Base-by-base conservation (phyloP, 805 yeast genomes). In the Hyphopichia homilentoma region DNA sequence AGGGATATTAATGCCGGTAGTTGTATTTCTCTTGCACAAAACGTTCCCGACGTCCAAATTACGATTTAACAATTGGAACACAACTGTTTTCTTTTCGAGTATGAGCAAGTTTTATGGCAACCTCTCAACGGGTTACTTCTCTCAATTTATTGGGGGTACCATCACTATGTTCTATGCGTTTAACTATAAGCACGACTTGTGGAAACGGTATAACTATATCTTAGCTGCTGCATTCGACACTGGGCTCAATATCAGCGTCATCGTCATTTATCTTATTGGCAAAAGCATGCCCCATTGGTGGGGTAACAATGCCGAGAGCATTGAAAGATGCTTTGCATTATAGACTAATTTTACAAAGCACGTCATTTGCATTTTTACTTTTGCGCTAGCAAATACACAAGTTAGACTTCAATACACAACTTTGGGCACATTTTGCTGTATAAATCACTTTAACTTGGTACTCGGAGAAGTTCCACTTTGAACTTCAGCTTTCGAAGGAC, bases 211-310 rank as follows among this genome's bases (percentile, higher is more conserved):
- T 43, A 68, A 68, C 33, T 68, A 68, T 40, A 62, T 68, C 16
- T 42, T 65, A n/a, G 73, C 73, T 2, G 74, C 74, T 4, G 72
- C 73, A 0, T 57, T 66, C 36, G 74, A 68, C 34, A 64, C 73
- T 0, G 74, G 73, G 3, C 64, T 57, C 47, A 68, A 68, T 35
- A 37, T 68, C 23, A 51, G 68, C 3, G 50, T 61, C 27, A 35
- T 68, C 16, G 37, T 54, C 14, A 48, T 68, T 7, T 68, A 68
- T 39, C 30, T 59, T 6, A 32, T 59, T 17, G 29, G 33, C 1
- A 29, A 43, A 4, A 36, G 39, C 7, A 56, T 56, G 43, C 70
- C 72, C 1, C 21, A 48, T 27, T 68, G 74, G 74, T 68, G 70
- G 65, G 73, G 73, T 6, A 68, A 68, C 39, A 62, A 67, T 33